phyloP scores from a whole-genome alignment of 2,329 filamentous ascomycete species.

The Parastagonospora nodorum region DNA sequence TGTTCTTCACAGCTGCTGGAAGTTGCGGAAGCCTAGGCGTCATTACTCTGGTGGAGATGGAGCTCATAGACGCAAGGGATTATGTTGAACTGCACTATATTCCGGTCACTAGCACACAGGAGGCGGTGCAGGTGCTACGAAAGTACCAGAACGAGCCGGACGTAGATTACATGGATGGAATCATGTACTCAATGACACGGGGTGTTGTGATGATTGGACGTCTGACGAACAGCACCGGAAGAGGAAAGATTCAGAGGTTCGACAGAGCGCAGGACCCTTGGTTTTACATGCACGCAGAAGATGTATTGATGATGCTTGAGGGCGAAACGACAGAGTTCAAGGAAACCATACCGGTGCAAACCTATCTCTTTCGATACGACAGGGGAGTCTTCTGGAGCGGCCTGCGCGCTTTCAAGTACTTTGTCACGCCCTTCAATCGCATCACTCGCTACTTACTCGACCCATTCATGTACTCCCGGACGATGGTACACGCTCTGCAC shows the following conservation, averaged over 20 bases:
- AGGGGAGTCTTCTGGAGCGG: conserved; percentile 70
- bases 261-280: conserved; percentile 67
- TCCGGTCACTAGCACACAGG: conserved; percentile 56
- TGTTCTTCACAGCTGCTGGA: conserved; percentile 65
- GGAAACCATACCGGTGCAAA: conserved; percentile 54
- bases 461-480: conserved; percentile 64
- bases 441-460: conserved; percentile 65
- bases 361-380: conserved; percentile 67
- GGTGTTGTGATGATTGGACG: conserved; percentile 67
- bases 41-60: conserved; percentile 64
- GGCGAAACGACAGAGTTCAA: conserved; percentile 17
- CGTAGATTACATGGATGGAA: conserved; percentile 72
- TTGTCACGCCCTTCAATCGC: conserved; percentile 63
- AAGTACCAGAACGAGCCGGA: conserved; percentile 48
- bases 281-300: conserved; percentile 72
- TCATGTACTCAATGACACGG: conserved; percentile 62
- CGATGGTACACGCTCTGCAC: conserved; percentile 68
- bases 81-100: conserved; percentile 68
- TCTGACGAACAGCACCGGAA: conserved; percentile 56
- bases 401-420: conserved; percentile 64
- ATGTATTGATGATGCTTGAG: conserved; percentile 21
- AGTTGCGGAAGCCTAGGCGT: conserved; percentile 66
- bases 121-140: conserved; percentile 56
- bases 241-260: conserved; percentile 51
- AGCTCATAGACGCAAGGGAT: conserved; percentile 58